These are phyloP conservation scores for Sicyos baderoa DNA, from an alignment of 306 rosid species.

Conservation along the genomic window DNA sequence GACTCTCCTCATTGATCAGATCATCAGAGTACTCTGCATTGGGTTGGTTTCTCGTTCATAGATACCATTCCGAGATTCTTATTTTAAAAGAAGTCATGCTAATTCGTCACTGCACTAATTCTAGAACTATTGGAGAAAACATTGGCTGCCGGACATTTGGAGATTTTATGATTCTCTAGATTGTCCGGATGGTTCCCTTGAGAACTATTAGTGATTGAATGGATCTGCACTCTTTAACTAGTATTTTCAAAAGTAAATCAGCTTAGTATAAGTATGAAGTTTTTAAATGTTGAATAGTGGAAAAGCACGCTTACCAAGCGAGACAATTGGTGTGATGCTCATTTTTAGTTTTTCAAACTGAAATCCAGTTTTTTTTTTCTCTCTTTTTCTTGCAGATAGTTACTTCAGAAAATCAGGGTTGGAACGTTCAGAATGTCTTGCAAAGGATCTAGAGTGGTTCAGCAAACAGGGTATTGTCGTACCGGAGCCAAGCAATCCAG, in stretches of 20 bases:
- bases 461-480: conserved; percentile 41
- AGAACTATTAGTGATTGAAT: neutral
- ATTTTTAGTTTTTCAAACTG: neutral
- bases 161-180: neutral
- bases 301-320: neutral
- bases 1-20: neutral
- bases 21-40: neutral
- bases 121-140: neutral
- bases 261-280: neutral
- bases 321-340: conserved; percentile 3
- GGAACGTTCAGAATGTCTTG: conserved; percentile 58
- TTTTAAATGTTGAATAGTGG: neutral
- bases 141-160: neutral
- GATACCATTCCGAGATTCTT: neutral
- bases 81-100: neutral
- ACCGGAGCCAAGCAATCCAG: conserved; percentile 52
- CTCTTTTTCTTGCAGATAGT: conserved; percentile 34
- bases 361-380: neutral
- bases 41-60: neutral
- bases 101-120: neutral
- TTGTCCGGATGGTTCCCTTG: neutral
- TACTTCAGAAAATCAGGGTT: conserved; percentile 77
- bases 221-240: neutral
- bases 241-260: neutral
- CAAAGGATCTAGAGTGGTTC: conserved; percentile 65